Percentiles rank a stretch among this genome's conserved stretches.
Evolutionary conservation across 2,329 filamentous ascomycete genomes (phyloP).

Genomic region (Stromatinia cepivora): DNA sequence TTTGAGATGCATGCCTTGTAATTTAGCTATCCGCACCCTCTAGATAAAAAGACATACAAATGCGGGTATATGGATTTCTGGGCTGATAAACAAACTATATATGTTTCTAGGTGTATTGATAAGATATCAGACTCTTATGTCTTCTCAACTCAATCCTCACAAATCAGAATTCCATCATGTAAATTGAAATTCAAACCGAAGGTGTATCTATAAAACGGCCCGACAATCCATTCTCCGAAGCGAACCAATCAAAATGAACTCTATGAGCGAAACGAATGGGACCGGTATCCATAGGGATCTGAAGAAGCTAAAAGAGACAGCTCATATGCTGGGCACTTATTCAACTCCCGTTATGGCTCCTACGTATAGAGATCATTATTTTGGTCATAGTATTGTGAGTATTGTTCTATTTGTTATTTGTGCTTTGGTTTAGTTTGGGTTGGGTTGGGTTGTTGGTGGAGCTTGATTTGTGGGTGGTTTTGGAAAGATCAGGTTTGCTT

Average conservation of each 20-base stretch:
- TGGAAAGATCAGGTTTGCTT: not conserved
- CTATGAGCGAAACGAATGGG: not conserved
- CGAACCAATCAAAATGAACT: not conserved
- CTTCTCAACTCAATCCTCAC: too few species aligned
- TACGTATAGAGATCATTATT: slow-evolving; percentile 20
- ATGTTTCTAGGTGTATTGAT: too few species aligned
- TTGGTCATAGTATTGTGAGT: slow-evolving; percentile 11
- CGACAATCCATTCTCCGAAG: not conserved
- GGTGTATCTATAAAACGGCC: not conserved
- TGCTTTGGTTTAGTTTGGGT: not conserved
- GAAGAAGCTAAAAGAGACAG: not conserved
- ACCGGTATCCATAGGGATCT: not conserved
- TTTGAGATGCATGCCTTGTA: not conserved
- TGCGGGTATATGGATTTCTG: not conserved
- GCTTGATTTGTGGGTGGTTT: not conserved
- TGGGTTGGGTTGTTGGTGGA: not conserved
- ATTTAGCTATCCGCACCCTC: not conserved
- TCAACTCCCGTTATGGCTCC: not conserved
- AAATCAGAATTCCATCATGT: not conserved
- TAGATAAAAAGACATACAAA: too few species aligned
- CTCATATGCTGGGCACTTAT: not conserved
- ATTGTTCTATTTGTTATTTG: not conserved
- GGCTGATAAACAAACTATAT: not conserved
- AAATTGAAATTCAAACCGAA: not conserved
- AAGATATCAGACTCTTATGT: too few species aligned